Evolutionary conservation across 192 early-diverging fungal genomes (phyloP), one percentile per base, ranked within the genome.

Genomic region (Coemansia sp.): DNA sequence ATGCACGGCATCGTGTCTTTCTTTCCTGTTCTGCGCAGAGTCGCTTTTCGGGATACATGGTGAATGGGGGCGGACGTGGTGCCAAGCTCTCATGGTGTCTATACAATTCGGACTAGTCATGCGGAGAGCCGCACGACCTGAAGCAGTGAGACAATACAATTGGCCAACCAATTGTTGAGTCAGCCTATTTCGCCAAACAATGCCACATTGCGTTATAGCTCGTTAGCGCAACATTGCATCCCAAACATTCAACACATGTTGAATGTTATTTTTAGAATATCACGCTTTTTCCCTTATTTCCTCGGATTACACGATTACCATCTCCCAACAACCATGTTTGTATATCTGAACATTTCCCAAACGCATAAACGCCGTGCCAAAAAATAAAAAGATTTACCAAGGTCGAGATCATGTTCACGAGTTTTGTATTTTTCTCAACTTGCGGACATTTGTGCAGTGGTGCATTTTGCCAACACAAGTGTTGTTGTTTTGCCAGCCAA

Each of bases 401-500:
- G 19, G 17, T 5, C 4, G 50, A 10, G 27, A 25, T 55, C 27
- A 29, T 55, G 53, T 55, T 55, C 52, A 54, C 52, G 27, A 27
- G 27, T 27, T 41, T 12, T 14, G 39, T 41, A 6, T 14, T 41
- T 9, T 41, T 41, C 10, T 41, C 27, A 51, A 8, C 50, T 7
- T 2, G 3, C 17, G 24, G 21, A 53, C 10, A 55, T 29, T 38
- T 12, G 23, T 43, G 14, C 23, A 2, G n/a, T 24, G 17, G 5
- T 60, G 59, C 59, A 60, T 60, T 60, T 35, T 60, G 25, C 61
- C 61, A 24, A 48, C 47, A 8, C 14, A 2, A 12, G 22, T 62
- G 45, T 62, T 62, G 43, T 50, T 62, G 43, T 62, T 62, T 51
- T 50, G 60, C 60, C 60, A 51, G 49, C 45, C 60, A 62, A 62